Percentiles rank a stretch among this genome's conserved stretches.
Evolutionary conservation across 2,329 filamentous ascomycete genomes (phyloP).

Genomic region (Nigrospora sphaerica): DNA sequence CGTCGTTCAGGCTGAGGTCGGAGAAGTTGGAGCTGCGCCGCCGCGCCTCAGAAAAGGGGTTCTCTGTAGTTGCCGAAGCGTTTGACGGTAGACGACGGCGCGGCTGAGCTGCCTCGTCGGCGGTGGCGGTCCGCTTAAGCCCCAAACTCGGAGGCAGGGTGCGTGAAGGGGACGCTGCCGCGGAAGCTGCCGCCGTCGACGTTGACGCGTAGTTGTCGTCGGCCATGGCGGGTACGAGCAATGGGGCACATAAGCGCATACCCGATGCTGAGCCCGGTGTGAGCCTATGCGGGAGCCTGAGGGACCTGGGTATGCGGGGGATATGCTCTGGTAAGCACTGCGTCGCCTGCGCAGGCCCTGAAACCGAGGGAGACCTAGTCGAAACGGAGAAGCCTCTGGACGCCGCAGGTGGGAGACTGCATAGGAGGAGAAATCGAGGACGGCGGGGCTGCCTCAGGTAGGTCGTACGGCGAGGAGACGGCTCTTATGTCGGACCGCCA

Average conservation of each 20-base stretch:
- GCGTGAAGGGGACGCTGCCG: conserved; percentile 6
- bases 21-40: conserved; percentile 74
- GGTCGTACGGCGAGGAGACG: no score
- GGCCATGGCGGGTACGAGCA: conserved; percentile 15
- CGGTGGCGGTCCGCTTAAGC: conserved; percentile 33
- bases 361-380: no score
- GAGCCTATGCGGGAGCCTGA: background rate
- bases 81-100: conserved; percentile 16
- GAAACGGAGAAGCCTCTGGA: no score
- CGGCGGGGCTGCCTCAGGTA: no score
- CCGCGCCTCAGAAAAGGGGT: conserved; percentile 27
- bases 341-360: no score
- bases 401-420: no score
- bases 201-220: conserved; percentile 17
- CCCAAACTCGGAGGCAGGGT: conserved; percentile 24
- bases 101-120: conserved; percentile 23
- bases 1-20: conserved; percentile 64
- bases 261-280: background rate
- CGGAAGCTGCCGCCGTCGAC: conserved; percentile 10
- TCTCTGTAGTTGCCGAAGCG: conserved; percentile 10
- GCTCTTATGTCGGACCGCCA: no score
- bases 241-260: conserved; percentile 2
- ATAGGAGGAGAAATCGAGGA: no score
- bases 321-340: no score
- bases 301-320: no score